A percentile compares a stretch with the other conserved stretches of the same genome.
Conservation (phyloP, 1,284 basidiomycete genomes). For the Coniferiporia weirii region DNA sequence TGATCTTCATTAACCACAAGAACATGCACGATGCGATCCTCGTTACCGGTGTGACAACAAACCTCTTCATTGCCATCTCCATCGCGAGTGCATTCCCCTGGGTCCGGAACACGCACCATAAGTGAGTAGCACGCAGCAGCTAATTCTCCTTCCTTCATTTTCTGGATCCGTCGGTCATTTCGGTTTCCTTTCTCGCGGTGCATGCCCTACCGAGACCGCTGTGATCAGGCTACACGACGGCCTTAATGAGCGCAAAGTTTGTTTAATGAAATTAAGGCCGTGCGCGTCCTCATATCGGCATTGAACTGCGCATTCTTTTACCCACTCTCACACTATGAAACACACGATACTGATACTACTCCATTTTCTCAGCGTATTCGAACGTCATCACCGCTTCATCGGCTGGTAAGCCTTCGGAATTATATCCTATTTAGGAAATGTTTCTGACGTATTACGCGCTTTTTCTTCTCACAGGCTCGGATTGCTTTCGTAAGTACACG, state of each 20-base stretch:
- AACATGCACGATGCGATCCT: constrained; percentile 51
- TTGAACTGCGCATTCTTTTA: not conserved
- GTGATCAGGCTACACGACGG: constrained; percentile 19
- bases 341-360: constrained; percentile 3
- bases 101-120: constrained; percentile 63
- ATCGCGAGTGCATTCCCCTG: constrained; percentile 63
- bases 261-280: not conserved
- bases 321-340: not conserved
- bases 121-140: constrained; percentile 35
- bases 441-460: constrained; percentile 8
- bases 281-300: not conserved
- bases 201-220: constrained; percentile 3
- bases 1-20: constrained; percentile 49
- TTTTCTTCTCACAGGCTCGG: constrained; percentile 41
- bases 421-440: constrained; percentile 1
- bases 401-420: constrained; percentile 48
- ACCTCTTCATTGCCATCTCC: constrained; percentile 48
- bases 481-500: constrained; percentile 43
- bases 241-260: not conserved
- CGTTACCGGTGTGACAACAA: constrained; percentile 53
- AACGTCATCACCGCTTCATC: constrained; percentile 64
- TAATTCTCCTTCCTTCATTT: not conserved
- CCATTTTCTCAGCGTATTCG: constrained; percentile 46
- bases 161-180: not conserved
- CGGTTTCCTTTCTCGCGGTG: not conserved